These are phyloP conservation scores for Curvularia hawaiiensis DNA, from an alignment of 2,329 filamentous ascomycete species.

Conservation along the genomic window DNA sequence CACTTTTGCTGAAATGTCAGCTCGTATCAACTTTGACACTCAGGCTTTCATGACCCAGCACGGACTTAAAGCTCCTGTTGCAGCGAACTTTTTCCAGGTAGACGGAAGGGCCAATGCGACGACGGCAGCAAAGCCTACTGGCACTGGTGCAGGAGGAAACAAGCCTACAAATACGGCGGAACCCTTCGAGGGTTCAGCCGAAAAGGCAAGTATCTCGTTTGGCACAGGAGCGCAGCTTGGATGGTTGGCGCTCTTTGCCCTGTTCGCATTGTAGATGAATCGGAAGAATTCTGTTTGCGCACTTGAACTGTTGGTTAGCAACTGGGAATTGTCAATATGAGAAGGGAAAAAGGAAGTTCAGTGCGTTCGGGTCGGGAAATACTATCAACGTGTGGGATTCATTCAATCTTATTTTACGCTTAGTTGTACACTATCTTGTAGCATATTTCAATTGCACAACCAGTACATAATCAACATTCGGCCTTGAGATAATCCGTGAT, in stretches of 20 bases:
- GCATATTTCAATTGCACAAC: not conserved
- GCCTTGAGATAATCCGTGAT: not conserved
- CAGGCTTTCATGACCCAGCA: slow-evolving; percentile 33
- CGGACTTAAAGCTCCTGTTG: slow-evolving; percentile 33
- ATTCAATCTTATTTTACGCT: not conserved
- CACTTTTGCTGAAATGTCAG: slow-evolving; percentile 28
- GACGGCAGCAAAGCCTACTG: slow-evolving; percentile 5
- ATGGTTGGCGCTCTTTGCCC: slow-evolving; percentile 20
- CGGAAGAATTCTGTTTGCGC: not conserved
- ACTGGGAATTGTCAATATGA: not conserved
- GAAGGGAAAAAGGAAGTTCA: not conserved
- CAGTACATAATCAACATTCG: not conserved
- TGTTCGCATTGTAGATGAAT: slow-evolving; percentile 16
- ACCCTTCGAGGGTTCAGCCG: slow-evolving; percentile 31
- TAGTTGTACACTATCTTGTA: not conserved
- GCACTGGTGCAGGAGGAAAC: slow-evolving; percentile 25
- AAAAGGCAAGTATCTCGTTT: slow-evolving; percentile 13
- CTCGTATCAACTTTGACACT: slow-evolving; percentile 39
- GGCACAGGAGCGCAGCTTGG: slow-evolving; percentile 22
- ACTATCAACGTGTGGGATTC: not conserved
- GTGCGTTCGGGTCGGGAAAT: not conserved
- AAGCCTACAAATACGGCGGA: slow-evolving; percentile 14
- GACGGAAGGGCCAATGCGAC: slow-evolving; percentile 32
- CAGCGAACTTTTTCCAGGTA: slow-evolving; percentile 44
- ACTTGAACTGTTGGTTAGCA: not conserved